Base-by-base conservation (phyloP, 495 filamentous ascomycete genomes). In the Trichoderma virens region DNA sequence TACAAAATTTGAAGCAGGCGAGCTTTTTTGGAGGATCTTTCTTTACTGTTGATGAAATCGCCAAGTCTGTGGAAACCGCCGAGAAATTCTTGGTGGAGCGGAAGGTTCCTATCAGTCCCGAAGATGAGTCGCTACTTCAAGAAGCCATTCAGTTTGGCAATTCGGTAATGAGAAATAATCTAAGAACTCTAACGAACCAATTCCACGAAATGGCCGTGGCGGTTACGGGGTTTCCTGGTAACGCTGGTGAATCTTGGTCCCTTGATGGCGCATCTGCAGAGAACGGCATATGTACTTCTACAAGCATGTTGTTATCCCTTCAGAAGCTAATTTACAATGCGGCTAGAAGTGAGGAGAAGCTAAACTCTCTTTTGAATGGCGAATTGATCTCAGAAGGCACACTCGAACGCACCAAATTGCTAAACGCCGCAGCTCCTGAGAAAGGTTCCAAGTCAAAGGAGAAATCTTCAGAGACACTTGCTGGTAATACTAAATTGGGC, bases 11-110 rank as follows among this genome's bases (percentile, higher is more conserved):
- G 34, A 81, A 90, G 28, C 89, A 95, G 70, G 87, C 90, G n/a
- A 89, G 89, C 45, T 96, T 97, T 69, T 94, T 92, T 76, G 96
- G 93, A 81, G 81, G 78, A 0, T 87, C 88, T 9, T 91, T 92
- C 39, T 91, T 89, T 65, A 85, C 86, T 0, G 65, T 70, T 0
- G 77, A 79, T 14, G 84, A 93, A 65, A 80, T 96, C 5, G 59
- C 70, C 5, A 82, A 76, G 20, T 82, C 89, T 3, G 67, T 93
- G 6, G 79, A 89, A 18, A 83, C 82, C 54, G 86, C 87, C 11
- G 72, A 79, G 39, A 79, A 79, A 41, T 95, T 95, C 66, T 70
- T 95, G 28, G 71, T 78, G 31, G 74, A 76, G 25, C 76, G 82
- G 45, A 74, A 72, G 28, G 74, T 83, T 4, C 67, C 67, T 0